Base-by-base conservation (phyloP, 1,284 basidiomycete species). In the Melampsora abietis-canadensis region DNA sequence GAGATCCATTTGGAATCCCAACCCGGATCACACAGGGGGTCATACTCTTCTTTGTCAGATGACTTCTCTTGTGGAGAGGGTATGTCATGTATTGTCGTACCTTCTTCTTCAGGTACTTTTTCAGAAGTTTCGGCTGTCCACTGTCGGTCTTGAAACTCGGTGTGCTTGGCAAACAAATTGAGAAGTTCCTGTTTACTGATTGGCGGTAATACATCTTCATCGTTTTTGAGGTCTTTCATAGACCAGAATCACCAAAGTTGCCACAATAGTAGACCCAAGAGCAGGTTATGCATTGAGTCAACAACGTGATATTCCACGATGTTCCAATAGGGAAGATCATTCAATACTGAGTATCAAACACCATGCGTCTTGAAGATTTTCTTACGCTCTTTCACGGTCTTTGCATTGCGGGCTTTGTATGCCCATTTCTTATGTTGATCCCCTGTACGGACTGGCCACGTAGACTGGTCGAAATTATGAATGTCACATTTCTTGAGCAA, bases 281-380 rank as follows among this genome's bases (percentile, higher is more conserved):
- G 48, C 15, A 72, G 47, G 47, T 72, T 72, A 37, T 72, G 69
- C 69, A 72, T 72, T 1, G 69, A 30, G 37, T 72, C 62, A 17
- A 72, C 69, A 2, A 47, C 46, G 4, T 72, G 69, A 30, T 65
- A 57, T n/a, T 65, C 31, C 3, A 37, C 31, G 7, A 51, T 37
- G 4, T 59, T 40, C 69, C 69, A 72, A 30, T 72, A 72, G 15
- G 31, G 31, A 8, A 72, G 47, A 19, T 72, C 48, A 12, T 34
- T 21, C 17, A 72, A 51, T 0, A 65, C 62, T 2, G 51, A 72
- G 37, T 72, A 72, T 14, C 48, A 21, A 8, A 72, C 46, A 10
- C 69, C 69, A 1, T 65, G 48, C 6, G 34, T 7, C 4, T 64
- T 24, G 17, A 72, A 46, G 8, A 72, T 54, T 19, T 51, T 21